Conservation (phyloP, 805 yeast species). For the Candida insectorum region DNA sequence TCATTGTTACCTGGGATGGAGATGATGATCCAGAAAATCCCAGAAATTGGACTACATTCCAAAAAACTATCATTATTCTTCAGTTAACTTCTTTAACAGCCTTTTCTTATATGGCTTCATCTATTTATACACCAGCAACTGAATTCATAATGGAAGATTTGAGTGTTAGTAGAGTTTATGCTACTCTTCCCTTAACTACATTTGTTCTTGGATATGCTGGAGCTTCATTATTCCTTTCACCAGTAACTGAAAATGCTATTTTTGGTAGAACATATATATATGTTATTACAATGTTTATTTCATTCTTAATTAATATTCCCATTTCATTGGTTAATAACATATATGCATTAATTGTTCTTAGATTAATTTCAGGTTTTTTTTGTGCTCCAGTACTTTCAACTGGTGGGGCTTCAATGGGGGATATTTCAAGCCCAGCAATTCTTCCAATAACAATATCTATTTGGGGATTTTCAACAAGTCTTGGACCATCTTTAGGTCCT, state of each 20-base stretch:
- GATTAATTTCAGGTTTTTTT: slow-evolving; percentile 53
- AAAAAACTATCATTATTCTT: slow-evolving; percentile 37
- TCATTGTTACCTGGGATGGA: slow-evolving; percentile 5
- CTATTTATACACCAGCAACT: slow-evolving; percentile 54
- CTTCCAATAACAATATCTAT: slow-evolving; percentile 45
- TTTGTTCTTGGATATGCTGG: slow-evolving; percentile 61
- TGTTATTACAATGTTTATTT: slow-evolving; percentile 45
- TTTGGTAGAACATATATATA: slow-evolving; percentile 55
- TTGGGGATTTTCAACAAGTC: slow-evolving; percentile 53
- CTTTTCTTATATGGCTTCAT: slow-evolving; percentile 54
- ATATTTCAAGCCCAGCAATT: slow-evolving; percentile 39
- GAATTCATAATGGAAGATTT: slow-evolving; percentile 45
- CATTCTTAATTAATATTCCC: slow-evolving; percentile 54
- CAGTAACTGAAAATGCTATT: slow-evolving; percentile 53
- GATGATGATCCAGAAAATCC: slow-evolving; percentile 54
- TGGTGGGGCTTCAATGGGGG: slow-evolving; percentile 57
- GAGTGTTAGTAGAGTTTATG: slow-evolving; percentile 40
- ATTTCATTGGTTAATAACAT: slow-evolving; percentile 50
- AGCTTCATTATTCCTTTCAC: slow-evolving; percentile 60
- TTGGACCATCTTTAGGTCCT: slow-evolving; percentile 58
- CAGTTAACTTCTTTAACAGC: slow-evolving; percentile 3
- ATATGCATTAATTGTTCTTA: slow-evolving; percentile 47
- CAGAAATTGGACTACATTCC: slow-evolving; percentile 46
- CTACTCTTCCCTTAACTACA: slow-evolving; percentile 50
- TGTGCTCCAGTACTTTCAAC: slow-evolving; percentile 58